Evolutionary conservation across 345 rosid species (phyloP).

Genomic region (Eutrema heterophyllum): DNA sequence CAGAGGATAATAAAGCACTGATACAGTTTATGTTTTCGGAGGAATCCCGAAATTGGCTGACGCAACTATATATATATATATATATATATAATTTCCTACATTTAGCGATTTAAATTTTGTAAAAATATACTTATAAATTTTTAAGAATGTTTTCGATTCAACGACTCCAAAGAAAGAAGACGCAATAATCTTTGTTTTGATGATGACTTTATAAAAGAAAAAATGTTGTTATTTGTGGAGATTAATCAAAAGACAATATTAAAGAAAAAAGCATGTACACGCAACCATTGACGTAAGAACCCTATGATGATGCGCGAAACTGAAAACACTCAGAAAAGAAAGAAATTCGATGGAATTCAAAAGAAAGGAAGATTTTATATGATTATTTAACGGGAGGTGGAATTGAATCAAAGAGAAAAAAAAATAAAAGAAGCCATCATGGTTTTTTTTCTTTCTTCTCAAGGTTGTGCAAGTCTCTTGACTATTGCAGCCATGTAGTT

Average conservation of each 20-base stretch:
- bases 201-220: neutral
- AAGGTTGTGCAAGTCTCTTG: constrained; percentile 50
- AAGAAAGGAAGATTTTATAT: neutral
- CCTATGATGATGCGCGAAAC: neutral
- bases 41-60: constrained; percentile 16
- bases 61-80: neutral
- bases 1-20: neutral
- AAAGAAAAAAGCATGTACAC: constrained; percentile 10
- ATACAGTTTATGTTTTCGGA: neutral
- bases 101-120: neutral
- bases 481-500: constrained; percentile 66
- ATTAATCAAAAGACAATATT: neutral
- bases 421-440: neutral
- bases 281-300: constrained; percentile 19
- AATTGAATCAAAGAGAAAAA: constrained; percentile 3
- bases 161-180: constrained; percentile 2
- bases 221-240: neutral
- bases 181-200: neutral
- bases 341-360: neutral
- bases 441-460: neutral
- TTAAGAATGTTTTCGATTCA: neutral
- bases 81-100: neutral
- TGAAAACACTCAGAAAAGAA: constrained; percentile 16
- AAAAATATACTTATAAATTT: no score
- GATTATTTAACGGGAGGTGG: constrained; percentile 14